Percentiles rank a stretch among this genome's conserved stretches.
phyloP scores from a whole-genome alignment of 2,329 filamentous ascomycete genomes.

The Calonectria pseudoreteaudii region DNA sequence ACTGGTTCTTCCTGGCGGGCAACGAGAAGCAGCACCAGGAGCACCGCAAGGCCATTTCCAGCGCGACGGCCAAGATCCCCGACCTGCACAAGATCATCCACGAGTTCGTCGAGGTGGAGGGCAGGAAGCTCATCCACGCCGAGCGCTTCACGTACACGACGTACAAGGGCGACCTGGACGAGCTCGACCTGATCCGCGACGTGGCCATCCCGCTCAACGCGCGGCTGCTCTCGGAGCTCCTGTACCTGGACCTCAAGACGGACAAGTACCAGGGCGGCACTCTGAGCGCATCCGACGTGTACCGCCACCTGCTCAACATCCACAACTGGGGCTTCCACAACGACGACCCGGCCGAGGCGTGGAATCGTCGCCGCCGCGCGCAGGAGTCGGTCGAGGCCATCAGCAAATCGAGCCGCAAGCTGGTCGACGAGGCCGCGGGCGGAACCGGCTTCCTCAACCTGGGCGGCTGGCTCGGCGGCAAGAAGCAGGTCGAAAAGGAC shows the following conservation, averaged over 20 bases:
- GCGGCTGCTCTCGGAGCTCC: conserved; percentile 65
- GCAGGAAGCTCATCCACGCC: conserved; percentile 53
- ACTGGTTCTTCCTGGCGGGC: conserved; percentile 55
- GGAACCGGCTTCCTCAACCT: conserved; percentile 35
- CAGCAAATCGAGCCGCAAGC: conserved; percentile 51
- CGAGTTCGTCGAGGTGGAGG: conserved; percentile 48
- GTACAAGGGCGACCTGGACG: conserved; percentile 50
- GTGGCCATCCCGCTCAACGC: conserved; percentile 71
- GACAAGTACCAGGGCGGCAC: conserved; percentile 52
- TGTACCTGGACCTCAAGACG: conserved; percentile 65
- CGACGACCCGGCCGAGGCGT: conserved; percentile 59
- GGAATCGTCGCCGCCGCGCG: conserved; percentile 57
- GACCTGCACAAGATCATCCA: conserved; percentile 46
- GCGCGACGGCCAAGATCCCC: conserved; percentile 50
- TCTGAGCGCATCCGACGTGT: conserved; percentile 55
- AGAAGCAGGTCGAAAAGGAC: conserved; percentile 45
- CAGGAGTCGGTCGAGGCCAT: conserved; percentile 53
- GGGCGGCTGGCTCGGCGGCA: conserved; percentile 45
- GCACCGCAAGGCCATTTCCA: conserved; percentile 46
- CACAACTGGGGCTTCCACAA: conserved; percentile 61
- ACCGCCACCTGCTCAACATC: conserved; percentile 56
- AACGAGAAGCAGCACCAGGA: conserved; percentile 37
- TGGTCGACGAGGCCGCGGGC: conserved; percentile 51
- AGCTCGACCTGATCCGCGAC: conserved; percentile 60
- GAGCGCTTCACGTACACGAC: conserved; percentile 49